Evolutionary conservation across 352 stramenopile species (phyloP).

Genomic region (Thalassiosira exigua): DNA sequence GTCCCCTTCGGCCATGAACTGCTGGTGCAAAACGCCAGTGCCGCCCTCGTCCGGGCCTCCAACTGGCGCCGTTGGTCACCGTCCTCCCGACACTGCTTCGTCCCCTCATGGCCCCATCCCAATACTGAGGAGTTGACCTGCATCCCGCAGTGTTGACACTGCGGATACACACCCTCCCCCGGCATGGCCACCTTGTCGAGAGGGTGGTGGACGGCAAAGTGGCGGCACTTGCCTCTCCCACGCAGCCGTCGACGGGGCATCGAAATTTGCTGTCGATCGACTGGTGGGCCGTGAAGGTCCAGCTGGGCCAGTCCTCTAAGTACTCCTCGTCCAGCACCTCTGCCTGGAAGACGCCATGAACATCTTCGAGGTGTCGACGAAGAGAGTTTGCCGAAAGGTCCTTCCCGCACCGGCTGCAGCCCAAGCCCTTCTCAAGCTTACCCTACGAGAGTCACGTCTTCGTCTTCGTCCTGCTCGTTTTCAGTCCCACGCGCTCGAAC

Average conservation of each 20-base stretch:
- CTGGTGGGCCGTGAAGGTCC: background rate
- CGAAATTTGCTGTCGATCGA: background rate
- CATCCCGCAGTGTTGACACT: background rate
- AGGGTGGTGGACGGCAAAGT: background rate
- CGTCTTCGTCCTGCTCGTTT: too few relatives aligned
- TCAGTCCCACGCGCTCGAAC: too few relatives aligned
- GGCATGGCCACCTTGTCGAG: background rate
- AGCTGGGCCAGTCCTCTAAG: background rate
- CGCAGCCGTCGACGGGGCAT: background rate
- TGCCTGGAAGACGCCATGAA: background rate
- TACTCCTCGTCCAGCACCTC: background rate
- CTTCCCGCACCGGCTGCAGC: background rate
- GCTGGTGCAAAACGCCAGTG: background rate
- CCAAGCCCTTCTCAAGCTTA: too few relatives aligned
- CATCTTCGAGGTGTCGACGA: background rate
- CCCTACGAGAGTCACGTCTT: too few relatives aligned
- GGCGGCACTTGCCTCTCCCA: background rate
- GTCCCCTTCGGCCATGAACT: background rate
- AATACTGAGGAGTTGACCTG: background rate
- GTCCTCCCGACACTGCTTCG: background rate
- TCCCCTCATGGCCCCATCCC: background rate
- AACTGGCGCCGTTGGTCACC: background rate
- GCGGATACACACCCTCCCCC: background rate
- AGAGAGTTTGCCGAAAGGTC: background rate
- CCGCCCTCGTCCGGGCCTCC: background rate